phyloP scores from a whole-genome alignment of 306 rosid species.

The Carpinus viminea region DNA sequence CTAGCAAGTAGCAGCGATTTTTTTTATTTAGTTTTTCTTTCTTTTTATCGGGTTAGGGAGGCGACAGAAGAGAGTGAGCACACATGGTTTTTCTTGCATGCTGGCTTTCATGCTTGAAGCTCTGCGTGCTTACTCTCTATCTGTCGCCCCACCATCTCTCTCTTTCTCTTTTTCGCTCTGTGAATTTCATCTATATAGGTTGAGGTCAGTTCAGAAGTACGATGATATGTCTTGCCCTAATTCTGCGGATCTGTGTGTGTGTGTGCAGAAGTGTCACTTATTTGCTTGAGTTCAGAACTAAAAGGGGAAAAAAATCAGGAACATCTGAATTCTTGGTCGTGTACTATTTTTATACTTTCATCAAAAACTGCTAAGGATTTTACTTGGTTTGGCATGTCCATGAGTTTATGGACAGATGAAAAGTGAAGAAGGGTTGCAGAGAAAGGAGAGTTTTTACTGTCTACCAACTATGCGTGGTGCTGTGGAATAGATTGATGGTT shows the following conservation, averaged over 20 bases:
- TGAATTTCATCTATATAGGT: not conserved
- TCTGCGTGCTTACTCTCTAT: slow-evolving; percentile 89
- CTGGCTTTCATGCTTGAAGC: slow-evolving; percentile 63
- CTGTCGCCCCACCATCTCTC: slow-evolving; percentile 66
- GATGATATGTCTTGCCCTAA: not conserved
- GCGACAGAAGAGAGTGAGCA: slow-evolving; percentile 99
- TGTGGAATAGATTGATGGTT: not conserved
- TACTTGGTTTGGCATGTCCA: not conserved
- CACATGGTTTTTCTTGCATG: slow-evolving; percentile 87
- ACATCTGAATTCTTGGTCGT: not conserved
- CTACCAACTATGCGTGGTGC: not conserved
- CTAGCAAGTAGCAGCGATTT: not conserved
- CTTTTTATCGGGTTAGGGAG: slow-evolving; percentile 46
- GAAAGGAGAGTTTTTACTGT: not conserved
- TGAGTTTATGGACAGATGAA: not conserved
- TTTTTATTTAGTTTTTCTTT: not conserved
- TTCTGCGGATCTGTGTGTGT: not conserved
- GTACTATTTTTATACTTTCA: not conserved
- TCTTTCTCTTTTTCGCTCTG: slow-evolving; percentile 21
- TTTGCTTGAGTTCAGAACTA: not conserved
- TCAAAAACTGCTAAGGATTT: not conserved
- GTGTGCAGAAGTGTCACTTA: not conserved
- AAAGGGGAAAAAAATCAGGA: not conserved
- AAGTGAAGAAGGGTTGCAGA: not conserved
- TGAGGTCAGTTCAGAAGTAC: not conserved